Evolutionary conservation across 495 filamentous ascomycete genomes (phyloP).

Genomic region (Penicillium cinerascens): DNA sequence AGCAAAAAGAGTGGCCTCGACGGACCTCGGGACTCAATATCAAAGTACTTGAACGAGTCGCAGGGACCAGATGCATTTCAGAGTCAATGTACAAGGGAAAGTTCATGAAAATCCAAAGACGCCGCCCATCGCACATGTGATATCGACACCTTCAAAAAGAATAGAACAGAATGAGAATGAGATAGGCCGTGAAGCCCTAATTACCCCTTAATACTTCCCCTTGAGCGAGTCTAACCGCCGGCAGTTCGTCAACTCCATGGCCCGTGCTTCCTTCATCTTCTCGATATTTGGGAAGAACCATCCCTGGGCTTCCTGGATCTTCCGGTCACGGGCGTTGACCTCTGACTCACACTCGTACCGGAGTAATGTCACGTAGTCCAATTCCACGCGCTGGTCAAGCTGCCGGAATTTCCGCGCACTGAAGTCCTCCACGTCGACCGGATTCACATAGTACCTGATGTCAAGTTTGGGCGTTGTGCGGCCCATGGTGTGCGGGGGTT

Average conservation of each 20-base stretch:
- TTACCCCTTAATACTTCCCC: conserved; percentile 24
- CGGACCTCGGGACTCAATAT: neutral
- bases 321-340: conserved; percentile 52
- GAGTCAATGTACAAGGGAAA: conserved; percentile 20
- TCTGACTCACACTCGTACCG: conserved; percentile 71
- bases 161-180: conserved; percentile 11
- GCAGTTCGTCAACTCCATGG: conserved; percentile 59
- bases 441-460: conserved; percentile 82
- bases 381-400: conserved; percentile 75
- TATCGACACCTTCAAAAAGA: conserved; percentile 15
- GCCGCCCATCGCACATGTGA: conserved; percentile 22
- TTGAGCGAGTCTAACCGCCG: conserved; percentile 46
- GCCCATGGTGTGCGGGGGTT: conserved; percentile 66
- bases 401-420: conserved; percentile 60
- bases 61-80: conserved; percentile 17
- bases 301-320: conserved; percentile 77
- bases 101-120: conserved; percentile 14
- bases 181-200: neutral
- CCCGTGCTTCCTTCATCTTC: conserved; percentile 65
- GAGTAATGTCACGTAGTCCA: conserved; percentile 62
- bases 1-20: neutral
- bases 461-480: conserved; percentile 67
- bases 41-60: neutral
- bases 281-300: conserved; percentile 81
- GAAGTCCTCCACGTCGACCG: conserved; percentile 67